Percentiles rank a stretch among this genome's conserved stretches.
Evolutionary conservation across 768 basidiomycete genomes (phyloP).

Genomic region (Lactarius quietus): DNA sequence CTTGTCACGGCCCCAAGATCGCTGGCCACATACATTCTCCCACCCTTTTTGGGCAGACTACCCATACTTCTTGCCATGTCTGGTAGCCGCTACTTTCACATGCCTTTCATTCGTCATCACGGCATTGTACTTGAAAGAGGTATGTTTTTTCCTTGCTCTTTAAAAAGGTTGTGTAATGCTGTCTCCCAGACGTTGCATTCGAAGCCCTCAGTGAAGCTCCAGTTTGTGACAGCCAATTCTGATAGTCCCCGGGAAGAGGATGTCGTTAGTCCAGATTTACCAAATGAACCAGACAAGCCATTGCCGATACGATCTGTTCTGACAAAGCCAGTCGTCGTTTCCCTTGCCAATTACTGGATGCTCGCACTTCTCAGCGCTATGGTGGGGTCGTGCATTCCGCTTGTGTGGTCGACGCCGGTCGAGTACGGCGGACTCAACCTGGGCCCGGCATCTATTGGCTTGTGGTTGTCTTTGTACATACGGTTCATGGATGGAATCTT

Average conservation of each 20-base stretch:
- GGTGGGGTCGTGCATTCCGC: conserved; percentile 39
- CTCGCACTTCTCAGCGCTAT: conserved; percentile 44
- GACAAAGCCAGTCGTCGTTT: conserved; percentile 34
- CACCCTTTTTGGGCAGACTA: conserved; percentile 25
- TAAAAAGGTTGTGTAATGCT: not conserved
- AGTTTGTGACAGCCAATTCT: not conserved
- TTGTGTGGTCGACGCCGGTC: conserved; percentile 40
- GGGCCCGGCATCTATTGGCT: conserved; percentile 37
- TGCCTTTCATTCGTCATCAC: not conserved
- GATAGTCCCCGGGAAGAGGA: not conserved
- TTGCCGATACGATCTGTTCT: conserved; percentile 33
- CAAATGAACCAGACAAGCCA: conserved; percentile 8
- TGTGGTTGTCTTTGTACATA: conserved; percentile 36
- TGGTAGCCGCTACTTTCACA: not conserved
- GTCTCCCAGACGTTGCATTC: not conserved
- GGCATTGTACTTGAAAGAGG: conserved; percentile 4
- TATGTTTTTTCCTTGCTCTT: not conserved
- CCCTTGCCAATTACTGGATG: conserved; percentile 41
- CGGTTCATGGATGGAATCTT: conserved; percentile 35
- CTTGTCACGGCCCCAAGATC: conserved; percentile 27
- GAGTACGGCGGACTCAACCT: conserved; percentile 31
- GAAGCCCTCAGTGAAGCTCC: not conserved
- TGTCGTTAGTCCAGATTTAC: not conserved
- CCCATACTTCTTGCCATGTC: conserved; percentile 29
- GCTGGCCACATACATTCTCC: conserved; percentile 21